Percentiles rank a stretch among this genome's conserved stretches.
Evolutionary conservation across 768 basidiomycete genomes (phyloP).

Genomic region (Gloeopeniophorella convolvens): DNA sequence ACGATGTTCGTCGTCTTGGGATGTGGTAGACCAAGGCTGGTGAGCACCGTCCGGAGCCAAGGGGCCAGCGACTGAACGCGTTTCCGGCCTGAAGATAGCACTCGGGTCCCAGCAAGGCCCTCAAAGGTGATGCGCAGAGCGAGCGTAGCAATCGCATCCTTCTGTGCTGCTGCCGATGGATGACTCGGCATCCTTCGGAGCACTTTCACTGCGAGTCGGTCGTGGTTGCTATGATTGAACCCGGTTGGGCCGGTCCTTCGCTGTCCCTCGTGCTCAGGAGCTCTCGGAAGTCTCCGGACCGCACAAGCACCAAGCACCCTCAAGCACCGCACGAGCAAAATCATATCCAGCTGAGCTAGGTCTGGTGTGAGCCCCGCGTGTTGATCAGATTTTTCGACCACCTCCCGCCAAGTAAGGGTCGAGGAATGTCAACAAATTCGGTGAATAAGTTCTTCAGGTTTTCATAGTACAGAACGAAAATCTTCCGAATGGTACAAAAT

Average conservation of each 20-base stretch:
- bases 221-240: background rate
- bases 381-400: conserved; percentile 2
- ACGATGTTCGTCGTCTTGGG: conserved; percentile 7
- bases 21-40: conserved; percentile 3
- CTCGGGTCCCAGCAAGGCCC: background rate
- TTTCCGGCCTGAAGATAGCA: background rate
- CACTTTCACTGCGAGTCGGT: background rate
- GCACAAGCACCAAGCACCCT: too few species aligned
- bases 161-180: background rate
- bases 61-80: conserved; percentile 1
- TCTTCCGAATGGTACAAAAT: conserved; percentile 6
- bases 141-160: background rate
- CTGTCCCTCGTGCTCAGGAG: too few species aligned
- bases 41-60: conserved; percentile 3
- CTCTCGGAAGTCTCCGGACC: too few species aligned
- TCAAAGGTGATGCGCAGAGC: conserved; percentile 10
- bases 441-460: background rate
- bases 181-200: background rate
- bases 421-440: background rate
- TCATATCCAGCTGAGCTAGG: too few species aligned
- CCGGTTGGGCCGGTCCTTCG: too few species aligned
- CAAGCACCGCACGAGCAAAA: too few species aligned
- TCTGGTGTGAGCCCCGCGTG: too few species aligned
- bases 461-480: conserved; percentile 1
- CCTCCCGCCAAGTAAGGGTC: background rate